These are phyloP conservation scores for Phytophthora foliorum DNA, from an alignment of 352 stramenopile genomes.

Conservation along the genomic window DNA sequence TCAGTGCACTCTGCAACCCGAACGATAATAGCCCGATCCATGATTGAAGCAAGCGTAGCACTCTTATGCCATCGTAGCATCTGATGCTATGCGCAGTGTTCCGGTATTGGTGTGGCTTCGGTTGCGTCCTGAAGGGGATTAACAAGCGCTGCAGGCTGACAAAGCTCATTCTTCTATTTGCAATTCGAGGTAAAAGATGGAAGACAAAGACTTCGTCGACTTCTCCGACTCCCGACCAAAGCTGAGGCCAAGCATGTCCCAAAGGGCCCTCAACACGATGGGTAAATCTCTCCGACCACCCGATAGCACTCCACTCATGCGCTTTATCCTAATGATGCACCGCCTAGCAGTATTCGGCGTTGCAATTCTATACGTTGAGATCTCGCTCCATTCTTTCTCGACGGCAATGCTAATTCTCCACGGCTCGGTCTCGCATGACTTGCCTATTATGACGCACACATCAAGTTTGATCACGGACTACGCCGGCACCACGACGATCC, in stretches of 20 bases:
- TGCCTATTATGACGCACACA: conserved; percentile 18
- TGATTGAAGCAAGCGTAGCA: not conserved
- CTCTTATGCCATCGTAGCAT: not conserved
- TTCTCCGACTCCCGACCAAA: conserved; percentile 5
- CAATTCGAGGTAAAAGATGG: conserved; percentile 10
- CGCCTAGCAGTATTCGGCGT: conserved; percentile 30
- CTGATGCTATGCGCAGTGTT: not conserved
- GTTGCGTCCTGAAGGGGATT: not conserved
- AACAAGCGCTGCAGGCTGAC: not conserved
- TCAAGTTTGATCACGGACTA: conserved; percentile 40
- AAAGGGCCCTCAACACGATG: not conserved
- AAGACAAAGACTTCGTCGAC: conserved; percentile 18
- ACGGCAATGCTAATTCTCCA: conserved; percentile 29
- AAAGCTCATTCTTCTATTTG: not conserved
- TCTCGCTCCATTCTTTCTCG: conserved; percentile 34
- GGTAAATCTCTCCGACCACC: not conserved
- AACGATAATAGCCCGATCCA: not conserved
- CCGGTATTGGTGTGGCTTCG: not conserved
- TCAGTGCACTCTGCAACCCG: not conserved
- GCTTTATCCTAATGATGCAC: conserved; percentile 10
- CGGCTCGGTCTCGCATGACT: conserved; percentile 20
- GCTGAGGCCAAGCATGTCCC: conserved; percentile 8
- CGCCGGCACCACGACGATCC: conserved; percentile 33
- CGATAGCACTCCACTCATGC: not conserved
- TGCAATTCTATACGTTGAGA: conserved; percentile 34